Percentiles rank a stretch among this genome's conserved stretches.
These are phyloP conservation scores for Malbranchea cinnamomea DNA, from an alignment of 2,329 filamentous ascomycete genomes.

Conservation along the genomic window DNA sequence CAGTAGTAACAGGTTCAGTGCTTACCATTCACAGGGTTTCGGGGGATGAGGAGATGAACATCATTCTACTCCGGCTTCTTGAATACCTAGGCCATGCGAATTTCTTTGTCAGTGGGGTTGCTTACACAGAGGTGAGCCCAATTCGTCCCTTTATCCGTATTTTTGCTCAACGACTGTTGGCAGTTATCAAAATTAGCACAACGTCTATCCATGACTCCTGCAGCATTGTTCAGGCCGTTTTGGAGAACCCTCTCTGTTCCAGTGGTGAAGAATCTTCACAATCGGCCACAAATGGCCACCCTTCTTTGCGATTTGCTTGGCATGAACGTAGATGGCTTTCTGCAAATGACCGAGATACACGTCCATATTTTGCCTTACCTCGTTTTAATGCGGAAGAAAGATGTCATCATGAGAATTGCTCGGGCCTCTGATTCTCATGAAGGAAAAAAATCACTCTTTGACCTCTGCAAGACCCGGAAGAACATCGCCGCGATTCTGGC, in stretches of 20 bases:
- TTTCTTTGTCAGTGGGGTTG: conserved; percentile 60
- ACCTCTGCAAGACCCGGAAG: conserved; percentile 43
- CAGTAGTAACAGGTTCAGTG: conserved; percentile 2
- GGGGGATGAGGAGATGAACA: conserved; percentile 68
- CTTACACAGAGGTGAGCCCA: conserved; percentile 58
- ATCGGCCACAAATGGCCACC: conserved; percentile 67
- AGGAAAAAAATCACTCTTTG: conserved; percentile 40
- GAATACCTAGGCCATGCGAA: conserved; percentile 80
- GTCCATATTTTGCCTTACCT: conserved; percentile 73
- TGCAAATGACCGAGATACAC: conserved; percentile 56
- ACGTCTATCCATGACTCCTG: conserved; percentile 44
- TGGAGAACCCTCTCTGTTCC: conserved; percentile 75
- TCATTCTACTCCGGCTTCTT: conserved; percentile 68
- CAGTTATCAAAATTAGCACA: conserved; percentile 58
- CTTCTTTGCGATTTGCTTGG: conserved; percentile 68
- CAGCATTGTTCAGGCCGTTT: conserved; percentile 66
- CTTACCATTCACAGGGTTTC: conserved; percentile 38
- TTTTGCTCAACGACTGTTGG: conserved; percentile 2
- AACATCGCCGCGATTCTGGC: conserved; percentile 46
- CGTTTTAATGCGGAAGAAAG: conserved; percentile 60
- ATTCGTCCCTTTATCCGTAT: not conserved
- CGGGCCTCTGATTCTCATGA: no score
- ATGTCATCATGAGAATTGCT: conserved; percentile 69
- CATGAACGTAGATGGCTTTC: conserved; percentile 57
- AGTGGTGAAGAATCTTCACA: conserved; percentile 66